Evolutionary conservation across 2,329 filamentous ascomycete species (phyloP).

Genomic region (Ophiosphaerella narmari): DNA sequence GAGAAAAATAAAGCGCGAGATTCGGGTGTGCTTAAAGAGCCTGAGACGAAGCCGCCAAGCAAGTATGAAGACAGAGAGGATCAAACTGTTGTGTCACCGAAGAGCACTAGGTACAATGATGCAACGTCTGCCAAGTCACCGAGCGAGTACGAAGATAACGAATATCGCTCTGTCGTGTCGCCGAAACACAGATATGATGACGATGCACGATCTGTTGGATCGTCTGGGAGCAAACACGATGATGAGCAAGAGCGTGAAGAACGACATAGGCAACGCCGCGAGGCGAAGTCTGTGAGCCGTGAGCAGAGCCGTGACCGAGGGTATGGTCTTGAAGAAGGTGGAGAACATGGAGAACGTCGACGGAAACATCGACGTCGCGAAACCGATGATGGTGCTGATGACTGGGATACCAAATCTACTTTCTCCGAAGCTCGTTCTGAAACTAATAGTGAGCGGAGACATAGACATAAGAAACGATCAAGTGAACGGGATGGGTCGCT

Average conservation of each 20-base stretch:
- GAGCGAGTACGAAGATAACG: conserved; percentile 6
- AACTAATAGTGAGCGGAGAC: conserved; percentile 39
- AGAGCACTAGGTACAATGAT: conserved; percentile 19
- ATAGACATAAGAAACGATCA: conserved; percentile 39
- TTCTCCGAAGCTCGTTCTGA: conserved; percentile 45
- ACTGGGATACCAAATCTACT: conserved; percentile 48
- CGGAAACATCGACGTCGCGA: conserved; percentile 42
- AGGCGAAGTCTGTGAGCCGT: conserved; percentile 25
- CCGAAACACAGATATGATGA: conserved; percentile 21
- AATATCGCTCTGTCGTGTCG: conserved; percentile 13
- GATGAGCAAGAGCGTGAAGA: conserved; percentile 39
- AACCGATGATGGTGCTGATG: conserved; percentile 44
- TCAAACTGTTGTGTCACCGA: conserved; percentile 10
- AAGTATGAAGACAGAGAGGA: conserved; percentile 9
- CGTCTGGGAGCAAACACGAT: conserved; percentile 31
- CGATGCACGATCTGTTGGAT: conserved; percentile 28
- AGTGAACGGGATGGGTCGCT: conserved; percentile 40
- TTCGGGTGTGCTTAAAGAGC: conserved; percentile 20
- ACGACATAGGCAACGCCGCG: conserved; percentile 28
- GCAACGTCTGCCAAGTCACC: conserved; percentile 15
- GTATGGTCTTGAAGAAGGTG: conserved; percentile 37
- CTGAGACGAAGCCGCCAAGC: conserved; percentile 15
- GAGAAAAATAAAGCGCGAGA: conserved; percentile 23
- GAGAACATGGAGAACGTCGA: conserved; percentile 33
- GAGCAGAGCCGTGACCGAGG: conserved; percentile 45